Evolutionary conservation across 1,284 basidiomycete genomes (phyloP).

Genomic region (Mycena citricolor): DNA sequence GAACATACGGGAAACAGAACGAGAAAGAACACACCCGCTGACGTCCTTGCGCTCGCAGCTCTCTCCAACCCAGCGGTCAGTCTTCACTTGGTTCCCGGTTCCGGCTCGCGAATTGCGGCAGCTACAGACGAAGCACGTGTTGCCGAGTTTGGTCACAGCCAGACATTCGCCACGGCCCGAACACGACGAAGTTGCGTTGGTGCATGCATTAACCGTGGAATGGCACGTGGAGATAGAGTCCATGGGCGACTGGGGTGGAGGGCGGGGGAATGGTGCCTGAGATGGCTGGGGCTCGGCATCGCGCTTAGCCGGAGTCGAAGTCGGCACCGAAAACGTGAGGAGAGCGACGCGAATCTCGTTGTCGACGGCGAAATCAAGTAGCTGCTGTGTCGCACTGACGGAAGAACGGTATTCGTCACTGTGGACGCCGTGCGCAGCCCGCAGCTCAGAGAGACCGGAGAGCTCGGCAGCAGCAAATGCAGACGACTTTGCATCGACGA

Average conservation of each 20-base stretch:
- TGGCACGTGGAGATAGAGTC: slow-evolving; percentile 68
- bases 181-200: slow-evolving; percentile 61
- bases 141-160: slow-evolving; percentile 56
- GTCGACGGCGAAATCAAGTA: slow-evolving; percentile 42
- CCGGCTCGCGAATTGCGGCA: slow-evolving; percentile 56
- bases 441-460: slow-evolving; percentile 47
- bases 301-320: slow-evolving; percentile 33
- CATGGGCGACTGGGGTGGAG: slow-evolving; percentile 54
- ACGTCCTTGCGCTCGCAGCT: slow-evolving; percentile 76
- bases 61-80: slow-evolving; percentile 69
- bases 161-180: slow-evolving; percentile 71
- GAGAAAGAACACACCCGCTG: slow-evolving; percentile 55
- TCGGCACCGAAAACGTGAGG: slow-evolving; percentile 41
- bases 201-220: slow-evolving; percentile 52
- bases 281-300: slow-evolving; percentile 38
- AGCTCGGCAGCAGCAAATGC: slow-evolving; percentile 65
- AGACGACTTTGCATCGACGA: slow-evolving; percentile 43
- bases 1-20: not conserved
- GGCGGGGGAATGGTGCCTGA: slow-evolving; percentile 52
- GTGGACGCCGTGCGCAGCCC: slow-evolving; percentile 42
- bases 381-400: slow-evolving; percentile 40
- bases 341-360: slow-evolving; percentile 50
- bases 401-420: slow-evolving; percentile 57
- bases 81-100: slow-evolving; percentile 47
- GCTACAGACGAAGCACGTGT: slow-evolving; percentile 71